phyloP scores from a whole-genome alignment of 192 early-diverging fungal genomes.

The Phycomyces nitens region DNA sequence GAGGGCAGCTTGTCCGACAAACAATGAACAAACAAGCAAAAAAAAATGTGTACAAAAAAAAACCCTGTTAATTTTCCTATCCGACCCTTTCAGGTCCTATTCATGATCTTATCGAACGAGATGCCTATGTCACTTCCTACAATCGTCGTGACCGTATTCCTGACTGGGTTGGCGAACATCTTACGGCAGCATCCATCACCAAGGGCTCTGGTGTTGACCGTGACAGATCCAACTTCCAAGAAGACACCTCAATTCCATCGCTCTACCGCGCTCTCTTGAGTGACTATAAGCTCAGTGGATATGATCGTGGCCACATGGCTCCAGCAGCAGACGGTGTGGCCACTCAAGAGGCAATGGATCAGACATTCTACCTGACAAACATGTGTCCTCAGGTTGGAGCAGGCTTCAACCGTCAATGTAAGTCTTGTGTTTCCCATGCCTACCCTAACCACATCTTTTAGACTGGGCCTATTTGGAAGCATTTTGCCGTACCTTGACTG shows the following conservation, averaged over 20 bases:
- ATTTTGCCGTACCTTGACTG: slow-evolving; percentile 42
- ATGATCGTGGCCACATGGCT: slow-evolving; percentile 59
- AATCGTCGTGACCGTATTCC: slow-evolving; percentile 53
- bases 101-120: slow-evolving; percentile 61
- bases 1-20: neutral
- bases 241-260: slow-evolving; percentile 42
- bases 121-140: slow-evolving; percentile 66
- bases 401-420: slow-evolving; percentile 58
- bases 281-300: slow-evolving; percentile 53
- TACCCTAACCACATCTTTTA: slow-evolving; percentile 1
- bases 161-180: slow-evolving; percentile 30
- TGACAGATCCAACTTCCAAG: slow-evolving; percentile 43
- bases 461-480: slow-evolving; percentile 58
- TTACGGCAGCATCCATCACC: slow-evolving; percentile 12
- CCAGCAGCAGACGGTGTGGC: slow-evolving; percentile 53
- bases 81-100: slow-evolving; percentile 49
- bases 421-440: neutral
- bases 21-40: neutral
- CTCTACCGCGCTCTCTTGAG: slow-evolving; percentile 41
- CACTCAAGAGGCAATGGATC: slow-evolving; percentile 49
- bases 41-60: neutral
- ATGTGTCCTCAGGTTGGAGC: slow-evolving; percentile 32
- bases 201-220: slow-evolving; percentile 31
- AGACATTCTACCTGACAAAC: slow-evolving; percentile 47
- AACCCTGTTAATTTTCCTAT: slow-evolving; percentile 3